Evolutionary conservation across 164 flowering plant species (phyloP), one percentile per base, ranked within the genome.

Genomic region (Tetrastigma voinierianum): DNA sequence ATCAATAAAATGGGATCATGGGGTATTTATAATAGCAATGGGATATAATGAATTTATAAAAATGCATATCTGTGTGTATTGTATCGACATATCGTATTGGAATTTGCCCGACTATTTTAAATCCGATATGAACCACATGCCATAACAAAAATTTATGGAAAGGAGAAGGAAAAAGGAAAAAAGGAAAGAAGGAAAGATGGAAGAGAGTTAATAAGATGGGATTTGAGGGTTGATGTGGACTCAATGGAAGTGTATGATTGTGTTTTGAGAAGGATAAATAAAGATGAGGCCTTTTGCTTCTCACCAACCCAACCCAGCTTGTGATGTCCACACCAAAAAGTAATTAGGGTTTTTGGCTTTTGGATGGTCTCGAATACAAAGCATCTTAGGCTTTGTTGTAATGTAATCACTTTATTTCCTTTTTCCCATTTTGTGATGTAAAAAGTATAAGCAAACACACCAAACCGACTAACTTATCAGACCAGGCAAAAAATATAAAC

Each of bases 241-340:
- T 45, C 52, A 24, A 72, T 52, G 46, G 13, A 13, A 65, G 48
- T 47, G 21, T 55, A 67, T 73, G 74, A 63, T 63, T 65, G 40
- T 62, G 58, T 52, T 62, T 46, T 20, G 44, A 67, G 21, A 70
- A 48, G 55, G 74, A 73, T 73, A 51, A 62, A 57, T 72, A 68
- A 73, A 70, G 72, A 57, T 65, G 66, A 60, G 32, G 54, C 60
- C 40, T 46, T 65, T 56, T 77, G 80, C 70, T 68, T 45, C 80
- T 77, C 72, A 77, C 62, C 80, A 43, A 77, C 80, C 80, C 74
- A 45, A 77, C 80, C 80, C 67, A 54, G 17, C 59, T 67, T 46
- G 71, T 66, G 73, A 73, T 67, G 65, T 54, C 68, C 66, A 67
- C 53, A 59, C 48, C 43, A 51, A 64, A 67, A 61, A 51, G 43